phyloP scores from a whole-genome alignment of 2,329 filamentous ascomycete species.

The Hypocreales sp. region DNA sequence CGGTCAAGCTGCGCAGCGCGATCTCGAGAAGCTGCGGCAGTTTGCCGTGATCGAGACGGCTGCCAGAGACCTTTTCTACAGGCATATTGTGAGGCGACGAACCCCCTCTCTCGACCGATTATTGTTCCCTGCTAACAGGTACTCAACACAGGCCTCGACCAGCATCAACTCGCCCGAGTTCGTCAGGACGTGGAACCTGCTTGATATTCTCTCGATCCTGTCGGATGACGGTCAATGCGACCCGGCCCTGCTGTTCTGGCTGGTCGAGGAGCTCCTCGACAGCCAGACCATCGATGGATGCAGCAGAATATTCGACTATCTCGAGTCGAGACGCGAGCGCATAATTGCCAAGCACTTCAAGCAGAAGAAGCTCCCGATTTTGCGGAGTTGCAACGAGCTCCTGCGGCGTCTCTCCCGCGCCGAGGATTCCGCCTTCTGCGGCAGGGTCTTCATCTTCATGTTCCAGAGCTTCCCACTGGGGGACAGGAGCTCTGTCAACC shows the following conservation, averaged over 20 bases:
- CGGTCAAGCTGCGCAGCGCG: slow-evolving; percentile 24
- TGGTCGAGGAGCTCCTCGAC: slow-evolving; percentile 89
- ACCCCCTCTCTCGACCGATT: no score
- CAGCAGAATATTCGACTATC: slow-evolving; percentile 80
- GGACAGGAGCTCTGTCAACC: slow-evolving; percentile 93
- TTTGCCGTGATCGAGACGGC: slow-evolving; percentile 71
- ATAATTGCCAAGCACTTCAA: slow-evolving; percentile 70
- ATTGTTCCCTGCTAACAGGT: no score
- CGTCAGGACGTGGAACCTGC: slow-evolving; percentile 77
- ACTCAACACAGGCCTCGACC: no score
- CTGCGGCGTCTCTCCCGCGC: slow-evolving; percentile 86
- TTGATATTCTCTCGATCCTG: slow-evolving; percentile 81
- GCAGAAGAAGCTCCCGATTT: slow-evolving; percentile 73
- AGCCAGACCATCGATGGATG: slow-evolving; percentile 91
- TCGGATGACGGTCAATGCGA: slow-evolving; percentile 70
- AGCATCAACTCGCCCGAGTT: slow-evolving; percentile 68
- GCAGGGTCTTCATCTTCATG: slow-evolving; percentile 93
- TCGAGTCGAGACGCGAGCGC: slow-evolving; percentile 82
- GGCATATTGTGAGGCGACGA: slow-evolving; percentile 63
- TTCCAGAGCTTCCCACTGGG: slow-evolving; percentile 96
- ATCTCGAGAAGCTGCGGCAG: slow-evolving; percentile 27
- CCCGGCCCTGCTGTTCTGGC: slow-evolving; percentile 69
- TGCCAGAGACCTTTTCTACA: slow-evolving; percentile 65
- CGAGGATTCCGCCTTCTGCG: slow-evolving; percentile 94
- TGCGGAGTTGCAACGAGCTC: slow-evolving; percentile 91